Base-by-base conservation (phyloP, 169 alveolate genomes). In the Eimeria sp. region DNA sequence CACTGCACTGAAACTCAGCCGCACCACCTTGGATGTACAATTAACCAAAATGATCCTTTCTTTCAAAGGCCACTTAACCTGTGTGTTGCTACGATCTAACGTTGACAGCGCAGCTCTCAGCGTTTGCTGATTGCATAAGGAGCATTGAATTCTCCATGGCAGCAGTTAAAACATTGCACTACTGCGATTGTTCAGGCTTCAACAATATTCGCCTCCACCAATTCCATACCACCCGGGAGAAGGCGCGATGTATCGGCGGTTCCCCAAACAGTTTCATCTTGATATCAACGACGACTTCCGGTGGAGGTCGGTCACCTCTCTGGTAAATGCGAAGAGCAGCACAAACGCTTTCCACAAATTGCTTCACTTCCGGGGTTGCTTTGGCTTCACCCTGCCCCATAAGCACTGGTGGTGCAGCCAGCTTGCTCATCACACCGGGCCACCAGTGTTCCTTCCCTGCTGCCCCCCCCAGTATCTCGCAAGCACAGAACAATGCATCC, bases 401-500 rank as follows among this genome's bases (percentile, higher is more conserved):
- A 45, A 45, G 34, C 30, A 49, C 34, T 20, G 57, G 65, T 5
- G 57, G 61, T 10, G 65, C 87, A 10, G 61, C 11, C 57, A 76
- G 11, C 45, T 14, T 4, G 5, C n/a, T 34, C 43, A 54, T 25
- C 5, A 82, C 47, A 22, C 13, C 9, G 10, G 5, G 34, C 90
- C 90, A 82, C 90, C 90, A 82, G 10, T 11, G 57, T 10, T n/a
- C 57, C 73, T 30, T 82, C 47, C 54, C 34, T 57, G 63, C 43
- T 54, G 27, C 7, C 14, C 10, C 5, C 30, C 90, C 90, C 14
- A 82, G 30, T 30, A 82, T 27, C 51, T 82, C 70, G 18, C 90
- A 51, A 6, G 63, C 30, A 51, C 73, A 51, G 75, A 72, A 82
- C 90, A 82, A 82, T 49, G 90, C 90, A 51, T 82, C 90, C 18